Conservation (phyloP, 1,139 yeast species). For the Spathaspora sp. region DNA sequence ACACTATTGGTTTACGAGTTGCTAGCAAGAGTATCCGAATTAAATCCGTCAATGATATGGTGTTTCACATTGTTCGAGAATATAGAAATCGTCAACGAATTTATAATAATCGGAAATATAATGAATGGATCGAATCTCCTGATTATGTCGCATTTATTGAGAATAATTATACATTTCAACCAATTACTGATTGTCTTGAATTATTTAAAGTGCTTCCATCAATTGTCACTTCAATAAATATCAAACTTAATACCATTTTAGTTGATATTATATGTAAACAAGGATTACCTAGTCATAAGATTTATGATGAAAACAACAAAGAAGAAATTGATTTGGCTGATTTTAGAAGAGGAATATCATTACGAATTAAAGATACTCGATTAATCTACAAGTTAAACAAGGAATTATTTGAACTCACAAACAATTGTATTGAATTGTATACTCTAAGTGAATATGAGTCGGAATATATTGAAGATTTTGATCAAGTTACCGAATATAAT, state of each 20-base stretch:
- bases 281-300: slow-evolving; percentile 35
- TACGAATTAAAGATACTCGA: slow-evolving; percentile 23
- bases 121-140: slow-evolving; percentile 10
- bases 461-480: slow-evolving; percentile 39
- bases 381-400: slow-evolving; percentile 23
- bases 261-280: slow-evolving; percentile 44
- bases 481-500: slow-evolving; percentile 24
- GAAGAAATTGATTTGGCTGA: slow-evolving; percentile 36
- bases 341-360: slow-evolving; percentile 41
- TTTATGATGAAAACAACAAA: slow-evolving; percentile 23
- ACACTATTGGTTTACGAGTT: slow-evolving; percentile 24
- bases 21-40: slow-evolving; percentile 29
- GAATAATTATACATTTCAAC: slow-evolving; percentile 3
- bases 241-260: slow-evolving; percentile 27
- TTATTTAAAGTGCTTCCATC: slow-evolving; percentile 35
- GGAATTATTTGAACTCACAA: slow-evolving; percentile 20
- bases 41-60: slow-evolving; percentile 38
- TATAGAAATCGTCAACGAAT: slow-evolving; percentile 29
- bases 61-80: slow-evolving; percentile 38
- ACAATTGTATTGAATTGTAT: slow-evolving; percentile 29
- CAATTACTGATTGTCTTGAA: slow-evolving; percentile 17
- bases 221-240: slow-evolving; percentile 25
- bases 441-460: slow-evolving; percentile 41
- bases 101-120: slow-evolving; percentile 28
- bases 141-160: slow-evolving; percentile 1